A percentile compares a stretch with the other conserved stretches of the same genome.
Conservation (phyloP, 2,329 filamentous ascomycete genomes). For the Cercospora nicotianae region DNA sequence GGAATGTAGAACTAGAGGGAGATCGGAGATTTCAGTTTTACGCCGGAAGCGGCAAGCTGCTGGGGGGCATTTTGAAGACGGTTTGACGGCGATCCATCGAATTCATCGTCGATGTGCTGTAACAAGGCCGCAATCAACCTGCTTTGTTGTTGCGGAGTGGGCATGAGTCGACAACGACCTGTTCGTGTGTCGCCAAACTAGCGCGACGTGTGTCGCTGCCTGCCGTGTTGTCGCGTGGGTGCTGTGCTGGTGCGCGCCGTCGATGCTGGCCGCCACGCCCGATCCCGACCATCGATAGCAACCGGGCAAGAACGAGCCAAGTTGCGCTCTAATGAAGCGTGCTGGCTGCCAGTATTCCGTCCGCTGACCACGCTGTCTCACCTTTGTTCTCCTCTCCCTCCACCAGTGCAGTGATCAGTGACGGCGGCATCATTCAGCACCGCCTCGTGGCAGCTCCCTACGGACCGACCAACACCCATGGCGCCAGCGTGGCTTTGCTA, state of each 20-base stretch:
- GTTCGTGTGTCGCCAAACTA: not conserved
- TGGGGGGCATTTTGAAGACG: not conserved
- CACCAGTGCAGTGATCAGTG: not conserved
- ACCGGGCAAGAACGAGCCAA: constrained; percentile 7
- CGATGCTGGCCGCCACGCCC: not conserved
- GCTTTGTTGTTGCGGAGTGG: not conserved
- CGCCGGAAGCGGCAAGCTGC: not conserved
- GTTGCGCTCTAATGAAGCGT: not conserved
- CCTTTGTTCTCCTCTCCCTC: not conserved
- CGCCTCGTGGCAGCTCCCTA: not conserved
- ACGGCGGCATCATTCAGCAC: not conserved
- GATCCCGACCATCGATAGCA: not conserved
- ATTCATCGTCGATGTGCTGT: not conserved
- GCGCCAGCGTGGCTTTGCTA: not conserved
- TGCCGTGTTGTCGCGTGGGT: not conserved
- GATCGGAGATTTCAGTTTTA: not conserved
- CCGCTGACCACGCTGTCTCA: not conserved
- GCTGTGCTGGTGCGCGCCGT: not conserved
- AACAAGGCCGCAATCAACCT: not conserved
- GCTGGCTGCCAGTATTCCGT: not conserved
- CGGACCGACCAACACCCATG: not conserved
- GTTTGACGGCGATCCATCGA: not conserved
- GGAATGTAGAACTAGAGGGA: not conserved
- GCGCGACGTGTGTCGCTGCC: not conserved
- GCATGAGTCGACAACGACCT: not conserved